Evolutionary conservation across 805 yeast genomes (phyloP), one percentile per base, ranked within the genome.

Genomic region (Saccharomycopsis sp.): DNA sequence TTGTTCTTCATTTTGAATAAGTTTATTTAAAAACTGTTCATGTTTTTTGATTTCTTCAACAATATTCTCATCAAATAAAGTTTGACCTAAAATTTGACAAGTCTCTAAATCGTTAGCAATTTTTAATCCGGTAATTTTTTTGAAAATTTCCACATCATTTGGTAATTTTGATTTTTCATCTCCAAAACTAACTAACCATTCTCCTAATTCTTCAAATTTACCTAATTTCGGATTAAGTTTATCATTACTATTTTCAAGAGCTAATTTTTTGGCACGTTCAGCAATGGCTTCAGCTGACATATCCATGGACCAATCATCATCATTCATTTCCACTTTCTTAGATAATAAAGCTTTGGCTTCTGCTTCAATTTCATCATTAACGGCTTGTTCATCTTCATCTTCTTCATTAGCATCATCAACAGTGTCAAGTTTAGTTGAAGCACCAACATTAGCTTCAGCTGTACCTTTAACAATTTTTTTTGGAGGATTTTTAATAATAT

Each of bases 51-150:
- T 67, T 36, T 46, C 28, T 17, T 34, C 36, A 31, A 79, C 70
- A 49, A 89, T 79, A 51, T 82, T 72, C 48, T 82, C 85, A 54
- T 76, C 83, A 52, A 92, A 88, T 52, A 92, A 65, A 39, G 79
- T 76, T 67, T 92, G 98, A 14, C 95, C 95, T 54, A 92, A 70
- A 17, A 92, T 96, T 63, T 86, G 94, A 33, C 86, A 76, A 23
- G 95, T 76, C 54, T 81, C 79, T 43, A 83, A 75, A 46, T 78
- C 80, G 39, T 71, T 70, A 34, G 71, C 69, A 49, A 92, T 76
- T 21, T 78, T 85, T 53, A 86, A 65, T 49, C 84, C 95, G 33
- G 67, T 72, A 47, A 89, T 87, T 65, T 84, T 85, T 64, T 88
- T 89, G 67, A 79, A 92, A 55, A 92, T 81, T 49, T 89, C 98